A percentile compares a stretch with the other conserved stretches of the same genome.
These are phyloP conservation scores for Mediolabrus comicus DNA, from an alignment of 108 stramenopile species.

Conservation along the genomic window DNA sequence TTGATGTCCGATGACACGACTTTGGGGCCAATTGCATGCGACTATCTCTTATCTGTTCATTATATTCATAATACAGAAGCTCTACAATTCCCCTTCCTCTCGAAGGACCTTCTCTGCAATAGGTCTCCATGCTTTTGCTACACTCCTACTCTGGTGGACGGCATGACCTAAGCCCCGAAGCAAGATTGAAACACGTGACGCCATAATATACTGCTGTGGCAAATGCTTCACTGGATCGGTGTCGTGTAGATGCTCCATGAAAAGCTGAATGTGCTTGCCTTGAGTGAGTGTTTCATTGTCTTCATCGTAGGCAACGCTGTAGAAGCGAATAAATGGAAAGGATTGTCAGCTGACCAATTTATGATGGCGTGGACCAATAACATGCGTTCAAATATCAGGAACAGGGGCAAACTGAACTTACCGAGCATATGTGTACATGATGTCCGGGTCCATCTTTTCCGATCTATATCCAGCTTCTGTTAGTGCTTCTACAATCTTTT, in stretches of 20 bases:
- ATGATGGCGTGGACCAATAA: no score
- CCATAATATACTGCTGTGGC: conserved; percentile 76
- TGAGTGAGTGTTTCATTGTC: conserved; percentile 64
- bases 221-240: conserved; percentile 66
- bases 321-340: no score
- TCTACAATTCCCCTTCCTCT: conserved; percentile 48
- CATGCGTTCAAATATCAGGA: no score
- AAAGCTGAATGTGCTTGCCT: conserved; percentile 81
- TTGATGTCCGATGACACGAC: no score
- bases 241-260: conserved; percentile 75
- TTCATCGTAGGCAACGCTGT: conserved; percentile 68
- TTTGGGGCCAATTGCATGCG: no score
- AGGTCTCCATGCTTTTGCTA: conserved; percentile 70
- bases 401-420: no score
- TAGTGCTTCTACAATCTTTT: conserved; percentile 51
- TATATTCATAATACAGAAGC: background rate
- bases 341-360: no score
- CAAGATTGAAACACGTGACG: conserved; percentile 59
- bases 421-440: conserved; percentile 74
- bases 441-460: conserved; percentile 63
- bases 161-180: conserved; percentile 75
- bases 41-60: no score
- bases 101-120: conserved; percentile 71
- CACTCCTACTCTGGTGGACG: conserved; percentile 68
- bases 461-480: conserved; percentile 72